Conservation (phyloP, 73 alveolate genomes). For the Stentor coeruleus region DNA sequence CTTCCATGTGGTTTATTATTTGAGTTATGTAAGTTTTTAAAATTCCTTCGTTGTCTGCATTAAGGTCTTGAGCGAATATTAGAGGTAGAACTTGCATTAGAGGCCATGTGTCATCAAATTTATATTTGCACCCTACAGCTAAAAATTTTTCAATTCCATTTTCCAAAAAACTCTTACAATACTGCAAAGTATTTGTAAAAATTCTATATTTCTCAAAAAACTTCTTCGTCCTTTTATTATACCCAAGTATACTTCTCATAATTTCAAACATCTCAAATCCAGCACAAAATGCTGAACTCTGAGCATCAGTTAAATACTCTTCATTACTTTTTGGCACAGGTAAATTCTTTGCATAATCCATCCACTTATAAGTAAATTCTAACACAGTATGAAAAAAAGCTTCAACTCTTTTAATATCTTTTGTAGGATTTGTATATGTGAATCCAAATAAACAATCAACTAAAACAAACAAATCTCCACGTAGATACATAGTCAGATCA, state of each 20-base stretch:
- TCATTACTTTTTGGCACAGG: background rate
- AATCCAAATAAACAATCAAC: background rate
- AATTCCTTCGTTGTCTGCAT: too few species aligned
- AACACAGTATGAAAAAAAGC: background rate
- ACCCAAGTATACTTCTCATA: background rate
- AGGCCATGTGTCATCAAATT: too few species aligned
- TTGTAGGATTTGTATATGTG: slow-evolving; percentile 13
- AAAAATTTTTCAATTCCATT: too few species aligned
- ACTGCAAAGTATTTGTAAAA: background rate
- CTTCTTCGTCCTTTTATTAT: background rate
- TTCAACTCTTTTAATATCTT: background rate
- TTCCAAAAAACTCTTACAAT: background rate
- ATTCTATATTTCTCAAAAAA: background rate
- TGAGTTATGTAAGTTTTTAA: too few species aligned
- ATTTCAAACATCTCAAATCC: background rate
- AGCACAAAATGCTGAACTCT: background rate
- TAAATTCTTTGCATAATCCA: background rate
- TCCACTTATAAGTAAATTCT: background rate
- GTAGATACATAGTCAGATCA: background rate
- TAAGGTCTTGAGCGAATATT: too few species aligned
- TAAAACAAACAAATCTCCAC: slow-evolving; percentile 4
- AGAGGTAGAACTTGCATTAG: too few species aligned
- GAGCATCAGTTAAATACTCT: background rate
- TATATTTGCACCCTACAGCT: too few species aligned
- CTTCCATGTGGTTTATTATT: too few species aligned